Evolutionary conservation across 208 protist genomes (phyloP), one percentile per base, ranked within the genome.

Genomic region (Trypanosoma theileri): DNA sequence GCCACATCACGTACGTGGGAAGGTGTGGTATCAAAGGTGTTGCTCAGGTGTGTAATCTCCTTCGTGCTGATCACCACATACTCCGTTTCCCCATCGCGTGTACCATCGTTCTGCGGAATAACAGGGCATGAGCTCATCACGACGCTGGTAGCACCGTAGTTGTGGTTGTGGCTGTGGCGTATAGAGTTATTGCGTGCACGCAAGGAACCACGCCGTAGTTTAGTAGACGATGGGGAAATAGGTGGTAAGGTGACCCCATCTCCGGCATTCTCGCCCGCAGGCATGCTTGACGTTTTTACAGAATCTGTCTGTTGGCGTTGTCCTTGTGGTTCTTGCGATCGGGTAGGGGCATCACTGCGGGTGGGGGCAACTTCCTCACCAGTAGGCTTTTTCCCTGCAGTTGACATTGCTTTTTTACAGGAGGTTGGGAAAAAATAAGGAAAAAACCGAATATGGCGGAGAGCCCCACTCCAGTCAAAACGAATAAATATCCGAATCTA

Each of bases 1-100:
- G 80, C 82, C 12, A 90, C 79, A 11, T 93, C 87, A 17, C 65
- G 73, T 19, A 88, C 87, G 65, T 76, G 84, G 16, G 59, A 73
- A n/a, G 59, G 55, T 24, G 75, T 41, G 40, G 85, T 77, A 9
- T 59, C 69, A 55, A 84, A 88, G 28, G 59, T 57, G 12, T 75
- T 69, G 6, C 70, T 73, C n/a, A 93, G 10, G 10, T 52, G 59
- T 61, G 87, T 55, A 35, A 90, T 24, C 46, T 90, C 82, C 31
- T 83, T 71, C 61, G 81, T 76, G 11, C 80, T 81, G n/a, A 86
- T 71, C 59, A 81, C 79, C 31, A 87, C 55, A 19, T 57, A 59
- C 24, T 65, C 50, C 35, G 16, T 53, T 3, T 13, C 0, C 7
- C 58, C 50, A 19, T 35, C 28, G 6, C 28, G 28, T 35, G 28